Conservation (phyloP, 441 rosid genomes). For the Viola pubescens region DNA sequence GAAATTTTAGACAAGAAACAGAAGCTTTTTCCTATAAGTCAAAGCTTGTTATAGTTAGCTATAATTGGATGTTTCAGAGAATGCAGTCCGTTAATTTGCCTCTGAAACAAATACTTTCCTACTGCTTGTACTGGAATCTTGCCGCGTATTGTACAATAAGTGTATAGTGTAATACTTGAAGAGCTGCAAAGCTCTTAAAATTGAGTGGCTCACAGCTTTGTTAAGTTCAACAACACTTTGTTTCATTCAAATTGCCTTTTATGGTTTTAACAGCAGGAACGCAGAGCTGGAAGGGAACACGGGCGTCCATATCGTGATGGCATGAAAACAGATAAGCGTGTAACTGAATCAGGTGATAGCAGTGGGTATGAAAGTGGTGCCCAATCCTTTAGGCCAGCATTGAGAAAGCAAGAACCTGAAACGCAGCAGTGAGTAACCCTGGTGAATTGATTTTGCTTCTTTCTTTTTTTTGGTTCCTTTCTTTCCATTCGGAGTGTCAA, state of each 20-base stretch:
- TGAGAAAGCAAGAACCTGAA: slow-evolving; percentile 39
- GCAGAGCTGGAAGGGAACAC: slow-evolving; percentile 37
- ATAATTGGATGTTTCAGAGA: too few relatives aligned
- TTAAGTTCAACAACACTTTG: background rate
- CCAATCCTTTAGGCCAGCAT: slow-evolving; percentile 30
- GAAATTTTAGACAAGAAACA: slow-evolving; percentile 4
- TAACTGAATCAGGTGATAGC: slow-evolving; percentile 60
- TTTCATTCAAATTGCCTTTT: slow-evolving; percentile 2
- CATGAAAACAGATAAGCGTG: slow-evolving; percentile 34
- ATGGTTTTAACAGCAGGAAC: slow-evolving; percentile 34
- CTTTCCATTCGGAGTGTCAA: slow-evolving; percentile 6
- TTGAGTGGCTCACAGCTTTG: background rate
- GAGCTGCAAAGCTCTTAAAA: background rate
- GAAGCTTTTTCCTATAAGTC: background rate
- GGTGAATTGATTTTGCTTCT: slow-evolving; percentile 9
- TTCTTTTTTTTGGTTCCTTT: slow-evolving; percentile 1
- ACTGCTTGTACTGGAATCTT: too few relatives aligned
- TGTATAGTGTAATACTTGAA: background rate
- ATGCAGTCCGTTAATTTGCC: too few relatives aligned
- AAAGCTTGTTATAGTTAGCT: background rate
- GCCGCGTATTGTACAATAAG: too few relatives aligned
- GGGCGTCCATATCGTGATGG: slow-evolving; percentile 21
- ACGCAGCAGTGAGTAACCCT: slow-evolving; percentile 27
- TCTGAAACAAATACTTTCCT: too few relatives aligned
- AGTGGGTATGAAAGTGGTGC: slow-evolving; percentile 59